phyloP scores from a whole-genome alignment of 2,329 filamentous ascomycete genomes.

The Pezicula carpinea region DNA sequence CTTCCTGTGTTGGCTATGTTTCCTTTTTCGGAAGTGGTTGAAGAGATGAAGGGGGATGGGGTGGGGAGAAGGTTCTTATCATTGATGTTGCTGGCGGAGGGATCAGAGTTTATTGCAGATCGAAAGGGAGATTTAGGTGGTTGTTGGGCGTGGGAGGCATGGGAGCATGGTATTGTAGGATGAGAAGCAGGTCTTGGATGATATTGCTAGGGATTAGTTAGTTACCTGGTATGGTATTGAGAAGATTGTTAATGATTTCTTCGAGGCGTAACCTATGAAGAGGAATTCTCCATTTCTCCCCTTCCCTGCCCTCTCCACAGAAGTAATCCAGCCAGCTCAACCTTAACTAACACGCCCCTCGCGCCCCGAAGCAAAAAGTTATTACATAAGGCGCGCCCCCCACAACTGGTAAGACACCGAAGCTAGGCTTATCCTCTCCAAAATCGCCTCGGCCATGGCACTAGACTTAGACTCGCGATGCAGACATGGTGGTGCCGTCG shows the following conservation, averaged over 20 bases:
- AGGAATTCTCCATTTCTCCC: constrained; percentile 7
- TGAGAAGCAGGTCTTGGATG: constrained; percentile 4
- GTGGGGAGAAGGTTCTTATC: constrained; percentile 12
- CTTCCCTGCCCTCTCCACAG: too few relatives aligned
- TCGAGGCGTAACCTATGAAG: constrained; percentile 6
- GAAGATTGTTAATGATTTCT: constrained; percentile 8
- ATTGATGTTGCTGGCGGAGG: constrained; percentile 18
- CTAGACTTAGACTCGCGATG: constrained; percentile 5
- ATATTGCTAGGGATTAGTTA: constrained; percentile 2
- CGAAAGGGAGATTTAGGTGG: constrained; percentile 7
- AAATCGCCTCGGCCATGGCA: constrained; percentile 16
- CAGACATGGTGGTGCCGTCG: constrained; percentile 14
- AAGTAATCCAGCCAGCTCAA: background rate
- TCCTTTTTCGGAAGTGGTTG: constrained; percentile 2
- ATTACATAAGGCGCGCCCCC: constrained; percentile 21
- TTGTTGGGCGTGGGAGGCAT: too few relatives aligned
- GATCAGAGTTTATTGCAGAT: constrained; percentile 18
- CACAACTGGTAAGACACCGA: constrained; percentile 20
- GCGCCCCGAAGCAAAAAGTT: constrained; percentile 18
- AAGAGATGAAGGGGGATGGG: background rate
- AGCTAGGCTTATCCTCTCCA: constrained; percentile 13
- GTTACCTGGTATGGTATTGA: constrained; percentile 1
- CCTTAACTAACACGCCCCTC: background rate
- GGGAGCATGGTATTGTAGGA: constrained; percentile 8
- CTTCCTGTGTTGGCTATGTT: constrained; percentile 4